A percentile compares a stretch with the other conserved stretches of the same genome.
Conservation (phyloP, 306 rosid genomes). For the Citrullus mucosospermus region DNA sequence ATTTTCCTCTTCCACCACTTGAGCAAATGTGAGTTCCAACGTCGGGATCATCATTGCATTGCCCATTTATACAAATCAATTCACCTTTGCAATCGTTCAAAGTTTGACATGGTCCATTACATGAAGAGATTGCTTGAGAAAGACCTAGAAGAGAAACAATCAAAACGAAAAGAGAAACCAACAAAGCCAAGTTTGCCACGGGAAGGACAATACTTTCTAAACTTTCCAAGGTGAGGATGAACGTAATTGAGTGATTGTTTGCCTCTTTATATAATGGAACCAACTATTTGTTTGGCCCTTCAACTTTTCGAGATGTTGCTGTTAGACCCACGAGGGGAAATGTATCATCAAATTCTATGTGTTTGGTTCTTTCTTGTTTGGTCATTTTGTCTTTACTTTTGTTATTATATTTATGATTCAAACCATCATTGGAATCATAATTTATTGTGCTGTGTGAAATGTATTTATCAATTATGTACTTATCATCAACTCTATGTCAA, state of each 20-base stretch:
- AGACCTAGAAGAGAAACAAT: conserved; percentile 5
- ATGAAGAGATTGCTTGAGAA: conserved; percentile 18
- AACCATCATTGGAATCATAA: not conserved
- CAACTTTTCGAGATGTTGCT: not conserved
- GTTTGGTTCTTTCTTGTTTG: not conserved
- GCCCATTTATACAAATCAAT: conserved; percentile 32
- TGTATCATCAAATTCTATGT: not conserved
- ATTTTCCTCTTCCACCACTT: not conserved
- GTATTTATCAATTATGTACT: not conserved
- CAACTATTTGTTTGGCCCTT: not conserved
- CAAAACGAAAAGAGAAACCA: not conserved
- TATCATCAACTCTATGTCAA: not conserved
- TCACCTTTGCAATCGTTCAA: conserved; percentile 26
- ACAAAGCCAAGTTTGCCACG: not conserved
- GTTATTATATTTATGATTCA: not conserved
- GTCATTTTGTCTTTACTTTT: not conserved
- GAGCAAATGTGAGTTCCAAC: conserved; percentile 10
- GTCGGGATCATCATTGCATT: conserved; percentile 36
- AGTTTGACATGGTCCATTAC: conserved; percentile 23
- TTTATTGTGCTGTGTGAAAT: not conserved
- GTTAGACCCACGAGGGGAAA: not conserved
- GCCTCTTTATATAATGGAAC: not conserved
- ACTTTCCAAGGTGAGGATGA: not conserved
- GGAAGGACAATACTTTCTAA: not conserved
- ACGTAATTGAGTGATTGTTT: not conserved